Percentiles rank a stretch among this genome's conserved stretches.
These are phyloP conservation scores for Cytospora chrysosperma DNA, from an alignment of 2,329 filamentous ascomycete species.

Conservation along the genomic window DNA sequence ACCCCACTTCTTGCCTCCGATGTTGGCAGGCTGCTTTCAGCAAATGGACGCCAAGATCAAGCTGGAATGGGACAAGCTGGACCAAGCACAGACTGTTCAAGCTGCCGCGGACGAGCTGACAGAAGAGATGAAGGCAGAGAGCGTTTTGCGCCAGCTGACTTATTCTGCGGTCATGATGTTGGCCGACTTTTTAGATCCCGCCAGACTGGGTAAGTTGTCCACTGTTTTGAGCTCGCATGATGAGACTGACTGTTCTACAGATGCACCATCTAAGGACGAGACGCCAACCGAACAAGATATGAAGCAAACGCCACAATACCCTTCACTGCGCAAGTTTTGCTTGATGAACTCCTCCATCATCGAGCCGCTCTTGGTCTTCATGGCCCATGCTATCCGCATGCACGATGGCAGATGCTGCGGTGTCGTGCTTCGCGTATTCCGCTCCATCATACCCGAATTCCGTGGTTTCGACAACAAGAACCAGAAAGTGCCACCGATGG, in stretches of 20 bases:
- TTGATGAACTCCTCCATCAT: conserved; percentile 75
- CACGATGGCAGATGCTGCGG: conserved; percentile 85
- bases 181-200: conserved; percentile 80
- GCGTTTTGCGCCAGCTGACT: conserved; percentile 87
- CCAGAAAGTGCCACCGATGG: conserved; percentile 27
- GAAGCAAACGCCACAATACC: conserved; percentile 35
- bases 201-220: conserved; percentile 56
- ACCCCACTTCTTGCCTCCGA: conserved; percentile 77
- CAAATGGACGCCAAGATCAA: conserved; percentile 87
- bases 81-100: conserved; percentile 58
- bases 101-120: conserved; percentile 76
- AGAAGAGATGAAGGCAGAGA: conserved; percentile 98
- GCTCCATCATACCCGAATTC: conserved; percentile 82
- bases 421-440: conserved; percentile 82
- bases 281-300: conserved; percentile 9
- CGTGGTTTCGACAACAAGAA: conserved; percentile 7
- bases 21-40: conserved; percentile 77
- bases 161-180: conserved; percentile 92
- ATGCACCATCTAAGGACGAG: conserved; percentile 9
- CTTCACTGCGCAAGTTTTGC: conserved; percentile 77
- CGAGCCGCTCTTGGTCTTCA: conserved; percentile 87
- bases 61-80: conserved; percentile 79
- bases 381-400: conserved; percentile 85
- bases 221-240: neutral
- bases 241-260: conserved; percentile 13